Evolutionary conservation across 2,329 filamentous ascomycete species (phyloP).

Genomic region (Nigrograna mackinnonii): DNA sequence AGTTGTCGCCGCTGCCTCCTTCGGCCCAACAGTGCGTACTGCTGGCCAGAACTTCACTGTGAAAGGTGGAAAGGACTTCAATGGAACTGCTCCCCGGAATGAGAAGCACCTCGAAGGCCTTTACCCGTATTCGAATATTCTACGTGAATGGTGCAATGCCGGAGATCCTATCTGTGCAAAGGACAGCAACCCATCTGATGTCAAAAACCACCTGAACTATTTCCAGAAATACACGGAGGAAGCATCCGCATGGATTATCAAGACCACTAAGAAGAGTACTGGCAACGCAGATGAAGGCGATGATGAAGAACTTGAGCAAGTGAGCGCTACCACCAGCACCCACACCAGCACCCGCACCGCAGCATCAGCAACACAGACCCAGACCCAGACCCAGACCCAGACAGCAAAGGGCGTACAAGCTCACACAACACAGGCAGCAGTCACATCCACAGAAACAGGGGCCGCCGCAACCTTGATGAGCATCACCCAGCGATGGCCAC

Average conservation of each 20-base stretch:
- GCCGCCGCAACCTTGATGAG: too few species aligned
- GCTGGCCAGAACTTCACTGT: conserved; percentile 9
- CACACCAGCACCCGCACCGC: too few species aligned
- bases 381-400: too few species aligned
- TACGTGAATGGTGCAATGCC: conserved; percentile 65
- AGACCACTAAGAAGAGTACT: conserved; percentile 3
- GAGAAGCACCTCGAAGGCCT: conserved; percentile 3
- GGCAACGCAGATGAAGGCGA: too few species aligned
- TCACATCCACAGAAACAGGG: too few species aligned
- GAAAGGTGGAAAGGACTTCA: conserved; percentile 8
- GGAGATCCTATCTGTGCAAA: conserved; percentile 65
- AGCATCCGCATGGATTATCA: conserved; percentile 10
- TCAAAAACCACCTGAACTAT: conserved; percentile 61
- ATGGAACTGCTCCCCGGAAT: conserved; percentile 8
- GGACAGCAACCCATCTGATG: conserved; percentile 49
- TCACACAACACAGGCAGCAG: too few species aligned
- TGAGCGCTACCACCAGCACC: too few species aligned
- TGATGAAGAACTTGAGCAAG: too few species aligned
- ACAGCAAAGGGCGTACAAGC: too few species aligned
- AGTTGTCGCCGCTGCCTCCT: conserved; percentile 12
- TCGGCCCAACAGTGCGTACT: conserved; percentile 9
- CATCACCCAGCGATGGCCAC: too few species aligned
- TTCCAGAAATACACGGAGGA: conserved; percentile 30
- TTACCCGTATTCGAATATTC: conserved; percentile 46
- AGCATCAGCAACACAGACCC: too few species aligned